Conservation (phyloP, 1,284 basidiomycete genomes). For the Puccinia polysora region DNA sequence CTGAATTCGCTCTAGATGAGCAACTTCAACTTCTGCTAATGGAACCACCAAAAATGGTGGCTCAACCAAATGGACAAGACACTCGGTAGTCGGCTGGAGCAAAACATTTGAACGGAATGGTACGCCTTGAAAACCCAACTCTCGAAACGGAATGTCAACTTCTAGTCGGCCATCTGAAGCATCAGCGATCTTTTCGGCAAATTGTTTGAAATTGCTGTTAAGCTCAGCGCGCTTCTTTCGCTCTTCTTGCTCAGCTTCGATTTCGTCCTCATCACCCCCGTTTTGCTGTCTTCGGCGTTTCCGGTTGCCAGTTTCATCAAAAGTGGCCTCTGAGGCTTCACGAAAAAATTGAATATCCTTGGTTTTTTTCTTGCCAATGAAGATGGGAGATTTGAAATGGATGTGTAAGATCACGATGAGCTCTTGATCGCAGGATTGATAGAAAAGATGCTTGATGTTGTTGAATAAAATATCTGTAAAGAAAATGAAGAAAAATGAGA, state of each 20-base stretch:
- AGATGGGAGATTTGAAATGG: conserved; percentile 91
- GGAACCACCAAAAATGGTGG: conserved; percentile 95
- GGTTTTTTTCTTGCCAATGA: conserved; percentile 98
- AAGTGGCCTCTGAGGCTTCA: conserved; percentile 94
- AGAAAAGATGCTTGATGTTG: conserved; percentile 98
- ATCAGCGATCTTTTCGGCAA: conserved; percentile 87
- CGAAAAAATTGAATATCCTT: conserved; percentile 98
- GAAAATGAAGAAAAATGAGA: neutral
- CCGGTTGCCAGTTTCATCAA: conserved; percentile 97
- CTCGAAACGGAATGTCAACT: conserved; percentile 93
- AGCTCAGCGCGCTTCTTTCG: conserved; percentile 78
- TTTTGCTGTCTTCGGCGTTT: conserved; percentile 88
- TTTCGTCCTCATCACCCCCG: conserved; percentile 91
- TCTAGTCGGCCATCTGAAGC: conserved; percentile 79
- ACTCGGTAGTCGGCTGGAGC: conserved; percentile 93
- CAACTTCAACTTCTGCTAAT: conserved; percentile 88
- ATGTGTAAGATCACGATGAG: conserved; percentile 89
- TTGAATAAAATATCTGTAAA: conserved; percentile 77
- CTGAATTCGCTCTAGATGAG: conserved; percentile 93
- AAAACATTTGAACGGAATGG: conserved; percentile 83
- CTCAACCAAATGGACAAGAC: conserved; percentile 90
- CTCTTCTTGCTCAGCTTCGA: conserved; percentile 97
- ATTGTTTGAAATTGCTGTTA: conserved; percentile 92
- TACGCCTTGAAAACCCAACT: conserved; percentile 94
- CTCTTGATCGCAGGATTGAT: conserved; percentile 97